A percentile compares a stretch with the other conserved stretches of the same genome.
Evolutionary conservation across 257 asterid genomes (phyloP).

Genomic region (Misopates orontium): DNA sequence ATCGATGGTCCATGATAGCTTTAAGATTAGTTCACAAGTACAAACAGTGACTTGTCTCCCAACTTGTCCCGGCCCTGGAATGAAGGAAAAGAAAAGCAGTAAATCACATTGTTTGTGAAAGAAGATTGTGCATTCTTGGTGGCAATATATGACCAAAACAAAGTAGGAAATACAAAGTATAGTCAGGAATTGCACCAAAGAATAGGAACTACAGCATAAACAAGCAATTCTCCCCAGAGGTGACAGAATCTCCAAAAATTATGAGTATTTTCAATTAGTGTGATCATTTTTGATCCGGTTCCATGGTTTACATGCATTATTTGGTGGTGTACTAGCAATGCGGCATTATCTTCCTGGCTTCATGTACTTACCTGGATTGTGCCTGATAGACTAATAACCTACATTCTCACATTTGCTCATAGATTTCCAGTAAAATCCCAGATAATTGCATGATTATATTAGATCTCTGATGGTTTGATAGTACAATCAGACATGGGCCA

Average conservation of each 20-base stretch:
- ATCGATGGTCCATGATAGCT: no score
- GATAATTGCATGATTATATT: no score
- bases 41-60: conserved; percentile 71
- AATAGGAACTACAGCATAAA: background rate
- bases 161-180: no score
- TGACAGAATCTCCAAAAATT: background rate
- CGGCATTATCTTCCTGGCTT: no score
- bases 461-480: no score
- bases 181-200: background rate
- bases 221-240: background rate
- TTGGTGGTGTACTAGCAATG: no score
- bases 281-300: background rate
- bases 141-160: background rate
- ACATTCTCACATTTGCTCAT: no score
- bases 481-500: no score
- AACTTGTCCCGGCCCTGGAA: conserved; percentile 75
- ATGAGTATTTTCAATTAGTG: background rate
- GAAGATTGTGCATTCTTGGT: background rate
- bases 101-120: background rate
- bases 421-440: no score
- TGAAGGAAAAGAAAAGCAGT: conserved; percentile 6
- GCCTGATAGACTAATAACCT: no score
- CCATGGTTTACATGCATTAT: no score
- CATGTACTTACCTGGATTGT: no score
- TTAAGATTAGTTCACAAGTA: conserved; percentile 56